phyloP scores from a whole-genome alignment of 805 yeast species.

The Tetrapisispora arboricola region DNA sequence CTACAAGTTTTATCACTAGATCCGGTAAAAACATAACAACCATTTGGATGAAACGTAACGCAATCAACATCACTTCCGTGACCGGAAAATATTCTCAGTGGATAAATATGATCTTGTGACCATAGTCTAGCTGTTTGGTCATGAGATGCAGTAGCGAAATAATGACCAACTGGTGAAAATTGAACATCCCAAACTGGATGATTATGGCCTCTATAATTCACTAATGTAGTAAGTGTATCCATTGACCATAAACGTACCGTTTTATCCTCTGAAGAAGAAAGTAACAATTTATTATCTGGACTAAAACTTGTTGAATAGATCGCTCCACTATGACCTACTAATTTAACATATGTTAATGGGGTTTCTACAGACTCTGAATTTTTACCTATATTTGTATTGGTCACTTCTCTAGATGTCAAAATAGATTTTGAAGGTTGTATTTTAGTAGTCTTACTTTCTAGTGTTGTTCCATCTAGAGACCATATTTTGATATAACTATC shows the following conservation, averaged over 20 bases:
- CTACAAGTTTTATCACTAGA: slow-evolving; percentile 91
- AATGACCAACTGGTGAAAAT: slow-evolving; percentile 91
- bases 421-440: slow-evolving; percentile 8
- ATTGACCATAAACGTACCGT: slow-evolving; percentile 90
- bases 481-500: slow-evolving; percentile 86
- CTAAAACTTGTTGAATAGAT: slow-evolving; percentile 85
- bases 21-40: slow-evolving; percentile 89
- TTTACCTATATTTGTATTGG: slow-evolving; percentile 12
- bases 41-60: slow-evolving; percentile 92
- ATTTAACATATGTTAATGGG: slow-evolving; percentile 17
- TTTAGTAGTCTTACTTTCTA: slow-evolving; percentile 40
- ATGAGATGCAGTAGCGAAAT: slow-evolving; percentile 95
- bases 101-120: slow-evolving; percentile 97
- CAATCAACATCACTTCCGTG: slow-evolving; percentile 94
- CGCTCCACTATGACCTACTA: slow-evolving; percentile 91
- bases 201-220: slow-evolving; percentile 91
- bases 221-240: slow-evolving; percentile 82
- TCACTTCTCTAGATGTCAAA: slow-evolving; percentile 24
- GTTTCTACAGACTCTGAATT: slow-evolving; percentile 31
- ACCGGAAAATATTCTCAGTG: slow-evolving; percentile 92
- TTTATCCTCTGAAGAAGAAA: slow-evolving; percentile 84
- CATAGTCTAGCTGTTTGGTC: slow-evolving; percentile 96
- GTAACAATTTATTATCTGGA: slow-evolving; percentile 74
- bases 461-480: slow-evolving; percentile 86
- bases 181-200: slow-evolving; percentile 97